Evolutionary conservation across 1,284 basidiomycete genomes (phyloP), one percentile per base, ranked within the genome.

Genomic region (Ustilago cynodontis): DNA sequence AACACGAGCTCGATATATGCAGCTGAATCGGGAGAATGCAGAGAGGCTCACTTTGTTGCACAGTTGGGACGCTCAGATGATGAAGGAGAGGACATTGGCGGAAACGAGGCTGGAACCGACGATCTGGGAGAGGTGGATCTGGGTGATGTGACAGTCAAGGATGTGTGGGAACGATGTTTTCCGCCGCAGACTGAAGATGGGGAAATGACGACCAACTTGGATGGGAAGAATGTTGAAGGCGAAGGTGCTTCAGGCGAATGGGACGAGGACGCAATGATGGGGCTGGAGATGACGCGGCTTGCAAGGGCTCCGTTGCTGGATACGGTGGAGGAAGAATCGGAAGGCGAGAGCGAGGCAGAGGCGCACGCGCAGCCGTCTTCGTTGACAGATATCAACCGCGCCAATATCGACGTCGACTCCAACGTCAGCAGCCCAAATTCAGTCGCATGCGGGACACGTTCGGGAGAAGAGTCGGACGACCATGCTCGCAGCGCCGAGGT

Each of bases 281-380:
- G 63, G 11, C 61, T 59, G 18, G 51, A 63, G 3, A 29, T 43
- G 43, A 22, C 43, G 7, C 33, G 69, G n/a, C 28, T 71, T n/a
- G 69, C 64, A 2, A 35, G 41, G n/a, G 64, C 69, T 9, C 69
- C 69, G 16, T 71, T 71, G 29, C 47, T 71, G 22, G 69, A 71
- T 35, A 71, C 69, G 1, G 69, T 71, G 18, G 47, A 50, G 33
- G 69, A 71, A 41, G 69, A 66, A 47, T 39, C 41, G 1, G 69
- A 71, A 31, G 69, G 50, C 9, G 62, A 57, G 20, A 14, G 11
- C 24, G 45, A 55, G 10, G 51, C 26, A 9, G 59, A 54, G 33
- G 41, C 1, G 2, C 8, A 24, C 0, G 16, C 2, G 28, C 35
- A 14, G 3, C 14, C 14, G 14, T 14, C 35, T 14, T 11, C 6